Base-by-base conservation (phyloP, 352 stramenopile genomes). In the Phytophthora tubulina region DNA sequence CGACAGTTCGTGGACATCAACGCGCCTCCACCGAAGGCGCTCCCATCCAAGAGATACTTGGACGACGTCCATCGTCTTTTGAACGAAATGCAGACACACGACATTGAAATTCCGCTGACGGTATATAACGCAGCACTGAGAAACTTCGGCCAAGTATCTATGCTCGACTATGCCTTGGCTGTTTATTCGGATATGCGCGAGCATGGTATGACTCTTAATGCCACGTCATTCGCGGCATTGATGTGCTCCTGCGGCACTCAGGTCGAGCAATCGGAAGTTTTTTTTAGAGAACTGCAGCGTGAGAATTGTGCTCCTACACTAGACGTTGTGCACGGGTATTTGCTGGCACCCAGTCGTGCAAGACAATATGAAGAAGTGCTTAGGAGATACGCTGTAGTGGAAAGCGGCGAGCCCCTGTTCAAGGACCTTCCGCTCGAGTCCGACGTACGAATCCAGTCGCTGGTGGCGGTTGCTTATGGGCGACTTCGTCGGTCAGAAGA, bases 61-160 rank as follows among this genome's bases (percentile, higher is more conserved):
- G 63, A 79, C 44, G 81, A 92, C 17, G 86, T 90, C 36, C 41
- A 64, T 2, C 55, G 62, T 7, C 64, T 92, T 55, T 61, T 94
- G 27, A 39, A 73, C 7, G 85, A 92, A 3, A 83, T 94, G 80
- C 38, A 79, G 6, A 35, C 17, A 3, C 54, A 88, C 15, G 64
- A 63, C 4, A 65, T 91, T 27, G 73, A 76, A 1, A 76, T 86
- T 27, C 62, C 80, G 5, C 54, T 88, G 31, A 11, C 50, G 0
- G 60, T 91, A 3, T 92, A 86, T 64, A 94, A 94, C 60, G 81
- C 85, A n/a, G 85, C 81, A 31, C 58, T 94, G 48, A 77, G 85
- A 14, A 88, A 88, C 50, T 89, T 85, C 45, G 86, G 80, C 3
- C 64, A 77, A 33, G 59, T 85, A 21, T 72, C 65, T n/a, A 58